Evolutionary conservation across 331 rosid species (phyloP), one percentile per base, ranked within the genome.

Genomic region (Saraca asoca): DNA sequence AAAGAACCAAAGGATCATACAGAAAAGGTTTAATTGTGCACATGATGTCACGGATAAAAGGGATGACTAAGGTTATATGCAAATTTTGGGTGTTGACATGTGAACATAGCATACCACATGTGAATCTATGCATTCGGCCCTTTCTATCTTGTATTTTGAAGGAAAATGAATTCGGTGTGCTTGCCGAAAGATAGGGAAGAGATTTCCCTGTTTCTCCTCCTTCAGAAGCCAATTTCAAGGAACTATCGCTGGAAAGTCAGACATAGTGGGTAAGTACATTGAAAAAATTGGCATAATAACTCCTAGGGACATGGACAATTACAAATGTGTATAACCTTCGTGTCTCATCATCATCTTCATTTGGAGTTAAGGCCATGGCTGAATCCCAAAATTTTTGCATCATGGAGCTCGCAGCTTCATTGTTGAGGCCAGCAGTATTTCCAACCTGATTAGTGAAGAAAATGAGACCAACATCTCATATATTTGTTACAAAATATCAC

Each of bases 361-460:
- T 72, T 55, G 91, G 74, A 63, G 72, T 55, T 7, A 82, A 83
- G 54, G 91, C 81, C 96, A 94, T 83, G 69, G 99, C 96, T 13
- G 99, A 94, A 79, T 94, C 97, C 99, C 99, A 94, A 75, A 94
- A 90, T 72, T 83, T 90, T 69, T 90, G 99, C 82, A 94, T 90
- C 97, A 90, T 68, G 51, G 83, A 56, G 80, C 68, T 85, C 52
- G 99, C 71, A 31, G 93, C 84, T 79, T 88, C 97, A 74, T 71
- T 83, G 67, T 67, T 80, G 20, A 85, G 44, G 71, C 78, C 91
- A 68, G 88, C 73, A 64, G 81, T 70, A 75, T 75, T 86, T 77
- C 99, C 99, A 60, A 74, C 88, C 99, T 94, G 80, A 43, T 78
- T 53, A 74, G 46, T 38, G 63, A 60, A 70, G 42, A 67, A 68